These are phyloP conservation scores for Vigna hirtella DNA, from an alignment of 306 rosid species.

Conservation along the genomic window DNA sequence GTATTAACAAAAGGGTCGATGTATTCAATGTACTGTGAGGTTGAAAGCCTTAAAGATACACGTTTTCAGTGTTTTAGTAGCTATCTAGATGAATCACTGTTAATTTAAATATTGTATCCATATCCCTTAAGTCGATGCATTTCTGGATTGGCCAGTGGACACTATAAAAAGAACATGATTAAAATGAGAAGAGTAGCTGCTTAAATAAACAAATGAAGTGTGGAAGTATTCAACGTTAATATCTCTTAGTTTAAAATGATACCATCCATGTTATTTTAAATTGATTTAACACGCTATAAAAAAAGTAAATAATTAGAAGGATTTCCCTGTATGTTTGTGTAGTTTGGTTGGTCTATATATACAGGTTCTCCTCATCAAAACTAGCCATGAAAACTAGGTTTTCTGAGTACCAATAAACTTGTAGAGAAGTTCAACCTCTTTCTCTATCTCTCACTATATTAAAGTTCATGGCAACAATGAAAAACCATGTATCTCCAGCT, in stretches of 20 bases:
- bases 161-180: not conserved
- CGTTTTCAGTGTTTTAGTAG: too few species aligned
- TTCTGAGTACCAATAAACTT: not conserved
- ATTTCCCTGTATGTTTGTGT: too few species aligned
- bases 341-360: not conserved
- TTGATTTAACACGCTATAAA: not conserved
- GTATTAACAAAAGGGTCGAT: too few species aligned
- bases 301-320: not conserved
- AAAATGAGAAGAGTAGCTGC: not conserved
- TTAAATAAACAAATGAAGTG: not conserved
- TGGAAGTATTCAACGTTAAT: not conserved
- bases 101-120: too few species aligned
- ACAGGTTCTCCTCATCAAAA: not conserved
- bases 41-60: too few species aligned
- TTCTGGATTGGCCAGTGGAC: too few species aligned
- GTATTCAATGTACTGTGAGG: too few species aligned
- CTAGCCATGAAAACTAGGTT: not conserved
- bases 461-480: slow-evolving; percentile 40
- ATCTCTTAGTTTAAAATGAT: not conserved
- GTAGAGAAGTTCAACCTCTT: not conserved
- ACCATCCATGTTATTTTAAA: not conserved
- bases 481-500: slow-evolving; percentile 6
- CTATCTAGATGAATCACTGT: too few species aligned
- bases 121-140: too few species aligned
- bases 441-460: not conserved